Evolutionary conservation across 768 basidiomycete genomes (phyloP), one percentile per base, ranked within the genome.

Genomic region (Leucocoprinus sp.): DNA sequence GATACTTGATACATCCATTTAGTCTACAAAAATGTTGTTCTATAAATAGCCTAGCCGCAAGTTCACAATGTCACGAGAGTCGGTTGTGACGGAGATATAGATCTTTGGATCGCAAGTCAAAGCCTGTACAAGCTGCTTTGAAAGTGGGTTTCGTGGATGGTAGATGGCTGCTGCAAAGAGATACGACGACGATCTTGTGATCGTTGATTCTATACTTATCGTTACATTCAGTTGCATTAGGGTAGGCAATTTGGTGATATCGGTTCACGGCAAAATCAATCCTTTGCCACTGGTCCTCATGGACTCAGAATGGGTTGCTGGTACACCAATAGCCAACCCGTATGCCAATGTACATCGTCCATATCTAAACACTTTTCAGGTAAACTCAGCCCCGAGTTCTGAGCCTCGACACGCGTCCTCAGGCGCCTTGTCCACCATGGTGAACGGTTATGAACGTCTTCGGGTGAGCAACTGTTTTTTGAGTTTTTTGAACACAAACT

Each of bases 291-390:
- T 26, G 34, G 6, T 24, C 18, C 5, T 12, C n/a, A 45, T 45
- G 44, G 28, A 37, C 44, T 45, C 44, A 29, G 38, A 39, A 38
- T 28, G 37, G 44, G n/a, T 28, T 23, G 37, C 28, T n/a, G 28
- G 17, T 11, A 9, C 23, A 5, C 14, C 26, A n/a, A 29, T 41
- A 6, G 6, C 11, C 14, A n/a, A 8, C n/a, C 11, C 31, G 6
- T 12, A 31, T 12, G 4, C 31, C 31, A 31, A 31, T 31, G n/a
- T 31, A 8, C 31, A 31, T 31, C 24, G 18, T 26, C n/a, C 5
- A 9, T 12, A 28, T 38, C 43, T 23, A 5, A 14, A 22, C 12
- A n/a, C 11, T 18, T 22, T 17, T 19, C 43, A 12, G 24, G n/a
- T 35, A 37, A 9, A 17, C 8, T 8, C 14, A 27, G 28, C 11